Percentiles rank a stretch among this genome's conserved stretches.
Conservation (phyloP, 2,329 filamentous ascomycete species). For the Fusarium sp. region DNA sequence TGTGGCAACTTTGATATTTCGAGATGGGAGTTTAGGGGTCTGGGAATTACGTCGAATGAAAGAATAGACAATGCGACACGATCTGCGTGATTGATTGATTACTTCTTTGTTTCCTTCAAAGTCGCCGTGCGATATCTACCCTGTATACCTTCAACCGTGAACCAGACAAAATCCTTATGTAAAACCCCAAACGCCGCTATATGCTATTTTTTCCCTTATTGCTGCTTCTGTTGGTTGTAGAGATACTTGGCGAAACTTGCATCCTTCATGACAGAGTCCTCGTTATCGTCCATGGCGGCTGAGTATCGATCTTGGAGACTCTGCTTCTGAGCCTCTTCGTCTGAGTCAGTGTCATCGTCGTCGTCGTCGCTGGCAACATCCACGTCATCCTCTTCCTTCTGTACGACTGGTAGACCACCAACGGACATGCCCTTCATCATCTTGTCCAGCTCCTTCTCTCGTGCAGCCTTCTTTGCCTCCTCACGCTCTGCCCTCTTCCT, state of each 20-base stretch:
- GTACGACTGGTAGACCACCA: constrained; percentile 46
- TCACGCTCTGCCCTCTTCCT: constrained; percentile 79
- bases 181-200: constrained; percentile 37
- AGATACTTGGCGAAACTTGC: constrained; percentile 72
- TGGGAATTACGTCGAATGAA: constrained; percentile 32
- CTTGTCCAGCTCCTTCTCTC: constrained; percentile 86
- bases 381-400: constrained; percentile 58
- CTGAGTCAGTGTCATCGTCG: constrained; percentile 63
- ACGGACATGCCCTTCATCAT: constrained; percentile 92
- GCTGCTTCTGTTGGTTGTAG: constrained; percentile 53
- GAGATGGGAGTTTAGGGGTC: constrained; percentile 39
- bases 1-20: constrained; percentile 35
- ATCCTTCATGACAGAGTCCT: constrained; percentile 60
- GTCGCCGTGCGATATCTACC: constrained; percentile 39
- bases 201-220: constrained; percentile 29
- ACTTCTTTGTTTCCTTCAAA: constrained; percentile 28
- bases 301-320: constrained; percentile 81
- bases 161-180: constrained; percentile 16
- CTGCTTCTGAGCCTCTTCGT: constrained; percentile 69
- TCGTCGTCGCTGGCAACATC: constrained; percentile 67
- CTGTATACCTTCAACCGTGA: constrained; percentile 21
- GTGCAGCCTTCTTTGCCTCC: constrained; percentile 73
- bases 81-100: constrained; percentile 22
- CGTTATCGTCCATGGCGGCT: constrained; percentile 72
- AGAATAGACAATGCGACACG: constrained; percentile 30